A percentile compares a stretch with the other conserved stretches of the same genome.
Evolutionary conservation across 2,329 filamentous ascomycete species (phyloP).

Genomic region (Talaromyces sp.): DNA sequence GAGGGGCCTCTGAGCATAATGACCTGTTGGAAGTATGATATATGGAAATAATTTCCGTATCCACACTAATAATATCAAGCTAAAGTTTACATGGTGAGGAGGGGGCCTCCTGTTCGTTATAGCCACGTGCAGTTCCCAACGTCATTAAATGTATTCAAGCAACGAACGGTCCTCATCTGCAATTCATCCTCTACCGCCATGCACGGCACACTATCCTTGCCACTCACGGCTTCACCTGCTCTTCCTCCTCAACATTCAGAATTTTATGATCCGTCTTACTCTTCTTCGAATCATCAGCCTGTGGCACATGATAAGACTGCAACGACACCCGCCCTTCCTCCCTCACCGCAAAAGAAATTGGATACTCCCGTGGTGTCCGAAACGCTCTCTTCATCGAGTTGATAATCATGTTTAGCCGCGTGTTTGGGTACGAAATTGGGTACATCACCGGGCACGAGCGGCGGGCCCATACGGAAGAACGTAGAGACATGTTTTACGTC

Average conservation of each 20-base stretch:
- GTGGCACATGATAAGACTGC: neutral
- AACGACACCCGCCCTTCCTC: constrained; percentile 4
- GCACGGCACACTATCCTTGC: neutral
- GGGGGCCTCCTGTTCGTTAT: too few relatives aligned
- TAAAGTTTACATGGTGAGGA: too few relatives aligned
- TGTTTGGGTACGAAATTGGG: neutral
- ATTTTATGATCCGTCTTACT: neutral
- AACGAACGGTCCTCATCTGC: constrained; percentile 8
- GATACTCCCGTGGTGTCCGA: neutral
- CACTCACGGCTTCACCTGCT: neutral
- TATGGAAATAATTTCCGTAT: too few relatives aligned
- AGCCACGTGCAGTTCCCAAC: too few relatives aligned
- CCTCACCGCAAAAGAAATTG: neutral
- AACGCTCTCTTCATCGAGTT: neutral
- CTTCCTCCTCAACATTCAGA: neutral
- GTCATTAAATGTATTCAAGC: too few relatives aligned
- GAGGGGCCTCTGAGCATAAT: too few relatives aligned
- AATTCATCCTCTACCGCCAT: neutral
- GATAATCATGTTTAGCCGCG: neutral
- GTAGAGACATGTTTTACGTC: neutral
- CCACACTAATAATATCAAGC: too few relatives aligned
- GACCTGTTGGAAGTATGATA: too few relatives aligned
- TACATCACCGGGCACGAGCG: neutral
- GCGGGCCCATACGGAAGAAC: neutral
- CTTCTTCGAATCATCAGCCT: neutral